Conservation (phyloP, 805 yeast species). For the Lipomyces anomalus region DNA sequence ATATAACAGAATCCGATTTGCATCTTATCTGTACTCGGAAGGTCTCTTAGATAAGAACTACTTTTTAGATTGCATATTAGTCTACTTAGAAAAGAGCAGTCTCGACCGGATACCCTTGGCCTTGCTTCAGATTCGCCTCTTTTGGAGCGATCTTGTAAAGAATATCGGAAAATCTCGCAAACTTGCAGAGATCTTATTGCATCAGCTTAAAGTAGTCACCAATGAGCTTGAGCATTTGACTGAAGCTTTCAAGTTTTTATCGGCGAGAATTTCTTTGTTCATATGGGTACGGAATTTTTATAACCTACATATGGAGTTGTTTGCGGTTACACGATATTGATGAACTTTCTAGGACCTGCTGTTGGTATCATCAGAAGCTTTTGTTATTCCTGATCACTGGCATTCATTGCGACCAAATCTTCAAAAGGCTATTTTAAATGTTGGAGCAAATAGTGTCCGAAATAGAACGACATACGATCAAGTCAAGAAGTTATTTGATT, state of each 20-base stretch:
- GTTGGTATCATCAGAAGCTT: conserved; percentile 28
- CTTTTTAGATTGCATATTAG: conserved; percentile 60
- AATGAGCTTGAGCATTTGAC: conserved; percentile 32
- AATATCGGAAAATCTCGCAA: conserved; percentile 58
- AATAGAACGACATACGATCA: conserved; percentile 29
- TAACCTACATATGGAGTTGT: conserved; percentile 3
- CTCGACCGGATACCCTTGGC: conserved; percentile 42
- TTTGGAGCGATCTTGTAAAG: conserved; percentile 63
- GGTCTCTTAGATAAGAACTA: conserved; percentile 55
- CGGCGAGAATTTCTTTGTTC: conserved; percentile 35
- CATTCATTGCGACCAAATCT: conserved; percentile 27
- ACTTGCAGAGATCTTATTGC: conserved; percentile 54
- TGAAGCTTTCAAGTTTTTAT: conserved; percentile 28
- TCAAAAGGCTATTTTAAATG: conserved; percentile 25
- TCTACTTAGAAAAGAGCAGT: conserved; percentile 41
- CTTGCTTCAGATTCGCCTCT: conserved; percentile 52
- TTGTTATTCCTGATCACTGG: conserved; percentile 34
- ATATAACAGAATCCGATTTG: conserved; percentile 40
- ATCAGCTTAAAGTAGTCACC: conserved; percentile 35
- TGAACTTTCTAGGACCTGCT: conserved; percentile 26
- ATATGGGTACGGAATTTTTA: conserved; percentile 13
- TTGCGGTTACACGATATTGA: background rate
- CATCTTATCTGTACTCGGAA: conserved; percentile 64
- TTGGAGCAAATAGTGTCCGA: conserved; percentile 23
- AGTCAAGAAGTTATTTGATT: background rate